These are phyloP conservation scores for Beauveria brongniartii DNA, from an alignment of 2,329 filamentous ascomycete genomes.

Conservation along the genomic window DNA sequence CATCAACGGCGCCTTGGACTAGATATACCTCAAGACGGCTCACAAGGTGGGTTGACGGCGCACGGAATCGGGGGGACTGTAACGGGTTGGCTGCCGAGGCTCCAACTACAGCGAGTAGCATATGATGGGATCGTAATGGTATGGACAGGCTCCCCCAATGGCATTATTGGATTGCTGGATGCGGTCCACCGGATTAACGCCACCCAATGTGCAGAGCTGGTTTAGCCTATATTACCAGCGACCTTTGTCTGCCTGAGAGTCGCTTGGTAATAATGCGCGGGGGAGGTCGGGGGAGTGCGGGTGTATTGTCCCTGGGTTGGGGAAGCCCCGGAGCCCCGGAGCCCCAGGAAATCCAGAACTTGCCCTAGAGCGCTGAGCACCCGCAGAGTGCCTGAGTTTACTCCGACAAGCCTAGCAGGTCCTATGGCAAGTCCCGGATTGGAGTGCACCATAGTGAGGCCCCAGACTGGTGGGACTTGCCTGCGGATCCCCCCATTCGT, in stretches of 20 bases:
- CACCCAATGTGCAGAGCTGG: slow-evolving; percentile 3
- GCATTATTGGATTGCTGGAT: background rate
- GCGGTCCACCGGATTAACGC: slow-evolving; percentile 7
- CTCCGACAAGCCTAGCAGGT: background rate
- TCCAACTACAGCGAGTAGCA: slow-evolving; percentile 6
- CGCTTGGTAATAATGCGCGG: background rate
- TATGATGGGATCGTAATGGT: slow-evolving; percentile 11
- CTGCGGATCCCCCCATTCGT: background rate
- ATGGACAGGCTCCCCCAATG: background rate
- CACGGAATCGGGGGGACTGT: slow-evolving; percentile 11
- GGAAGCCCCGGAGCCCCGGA: slow-evolving; percentile 1
- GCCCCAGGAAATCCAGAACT: slow-evolving; percentile 2
- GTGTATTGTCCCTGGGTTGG: slow-evolving; percentile 6
- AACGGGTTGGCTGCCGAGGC: slow-evolving; percentile 10
- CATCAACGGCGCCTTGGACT: background rate
- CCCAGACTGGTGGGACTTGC: background rate
- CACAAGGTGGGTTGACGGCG: background rate
- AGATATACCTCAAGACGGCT: slow-evolving; percentile 8
- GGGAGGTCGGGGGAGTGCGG: slow-evolving; percentile 8
- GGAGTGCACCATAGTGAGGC: background rate
- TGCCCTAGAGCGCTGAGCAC: background rate
- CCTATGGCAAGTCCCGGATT: background rate
- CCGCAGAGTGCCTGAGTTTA: background rate
- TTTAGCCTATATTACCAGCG: background rate
- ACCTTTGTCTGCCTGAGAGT: background rate